Percentiles rank a stretch among this genome's conserved stretches.
Conservation (phyloP, 1,139 yeast genomes). For the Kodamaea sp. region DNA sequence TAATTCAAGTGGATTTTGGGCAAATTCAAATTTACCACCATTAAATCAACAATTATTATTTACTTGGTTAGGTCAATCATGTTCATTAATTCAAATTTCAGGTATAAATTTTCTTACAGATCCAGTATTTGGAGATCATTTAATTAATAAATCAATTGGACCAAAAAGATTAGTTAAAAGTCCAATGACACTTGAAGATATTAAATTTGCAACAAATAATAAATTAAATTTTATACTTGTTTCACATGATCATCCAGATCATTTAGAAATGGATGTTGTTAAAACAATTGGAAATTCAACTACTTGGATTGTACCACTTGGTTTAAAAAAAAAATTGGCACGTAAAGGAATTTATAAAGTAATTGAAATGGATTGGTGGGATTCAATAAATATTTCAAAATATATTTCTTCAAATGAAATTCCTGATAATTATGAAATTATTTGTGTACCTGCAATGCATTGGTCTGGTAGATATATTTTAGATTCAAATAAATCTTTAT, state of each 20-base stretch:
- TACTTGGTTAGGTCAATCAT: slow-evolving; percentile 94
- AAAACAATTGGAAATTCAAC: slow-evolving; percentile 55
- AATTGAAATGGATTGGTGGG: slow-evolving; percentile 94
- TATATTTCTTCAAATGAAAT: slow-evolving; percentile 23
- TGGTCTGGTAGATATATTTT: slow-evolving; percentile 85
- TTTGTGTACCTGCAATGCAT: slow-evolving; percentile 95
- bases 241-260: slow-evolving; percentile 95
- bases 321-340: slow-evolving; percentile 59
- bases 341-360: slow-evolving; percentile 51
- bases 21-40: slow-evolving; percentile 18
- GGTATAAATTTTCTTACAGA: slow-evolving; percentile 79
- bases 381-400: slow-evolving; percentile 45
- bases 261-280: slow-evolving; percentile 64
- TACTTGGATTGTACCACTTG: slow-evolving; percentile 85
- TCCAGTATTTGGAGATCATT: slow-evolving; percentile 71
- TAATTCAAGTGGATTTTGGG: slow-evolving; percentile 4
- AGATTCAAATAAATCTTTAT: slow-evolving; percentile 75
- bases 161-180: slow-evolving; percentile 76
- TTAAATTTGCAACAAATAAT: slow-evolving; percentile 49
- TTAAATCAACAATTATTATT: slow-evolving; percentile 51
- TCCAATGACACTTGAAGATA: slow-evolving; percentile 61
- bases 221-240: slow-evolving; percentile 70
- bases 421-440: slow-evolving; percentile 64
- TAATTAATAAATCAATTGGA: slow-evolving; percentile 63
- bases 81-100: slow-evolving; percentile 68